These are phyloP conservation scores for Mycena vitilis DNA, from an alignment of 768 basidiomycete genomes.

Conservation along the genomic window DNA sequence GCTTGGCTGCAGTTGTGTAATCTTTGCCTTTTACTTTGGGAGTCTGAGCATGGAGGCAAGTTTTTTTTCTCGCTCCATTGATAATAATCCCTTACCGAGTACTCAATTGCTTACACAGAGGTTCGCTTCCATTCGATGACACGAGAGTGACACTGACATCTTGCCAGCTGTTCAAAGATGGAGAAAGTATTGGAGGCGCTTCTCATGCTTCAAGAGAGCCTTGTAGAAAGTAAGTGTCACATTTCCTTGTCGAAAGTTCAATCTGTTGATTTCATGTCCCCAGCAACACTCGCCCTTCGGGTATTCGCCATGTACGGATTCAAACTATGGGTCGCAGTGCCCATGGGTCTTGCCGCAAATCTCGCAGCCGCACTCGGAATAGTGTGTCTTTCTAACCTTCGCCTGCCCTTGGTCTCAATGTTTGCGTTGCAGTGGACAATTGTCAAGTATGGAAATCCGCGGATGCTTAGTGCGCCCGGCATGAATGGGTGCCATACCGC, in stretches of 20 bases:
- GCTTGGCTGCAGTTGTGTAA: conserved; percentile 15
- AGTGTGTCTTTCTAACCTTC: conserved; percentile 5
- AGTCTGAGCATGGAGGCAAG: conserved; percentile 18
- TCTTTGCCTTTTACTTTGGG: conserved; percentile 25
- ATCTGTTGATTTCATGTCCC: background rate
- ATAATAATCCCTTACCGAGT: too few species aligned
- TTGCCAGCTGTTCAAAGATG: conserved; percentile 30
- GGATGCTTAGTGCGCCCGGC: conserved; percentile 26
- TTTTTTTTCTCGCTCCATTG: background rate
- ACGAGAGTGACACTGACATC: background rate
- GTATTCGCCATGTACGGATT: conserved; percentile 29
- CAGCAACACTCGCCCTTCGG: conserved; percentile 27
- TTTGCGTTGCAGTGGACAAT: conserved; percentile 28
- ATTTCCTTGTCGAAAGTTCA: background rate
- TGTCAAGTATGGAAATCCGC: conserved; percentile 22
- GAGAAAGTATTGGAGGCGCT: conserved; percentile 20
- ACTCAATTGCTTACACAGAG: background rate
- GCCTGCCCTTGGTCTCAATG: background rate
- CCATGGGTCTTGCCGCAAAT: background rate
- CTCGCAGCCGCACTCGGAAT: conserved; percentile 21
- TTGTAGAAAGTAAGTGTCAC: conserved; percentile 19
- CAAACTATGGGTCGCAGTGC: conserved; percentile 6
- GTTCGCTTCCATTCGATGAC: background rate
- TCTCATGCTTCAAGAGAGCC: conserved; percentile 12
- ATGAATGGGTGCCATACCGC: conserved; percentile 32